A percentile compares a stretch with the other conserved stretches of the same genome.
These are phyloP conservation scores for Scorias spongiosa DNA, from an alignment of 2,329 filamentous ascomycete species.

Conservation along the genomic window DNA sequence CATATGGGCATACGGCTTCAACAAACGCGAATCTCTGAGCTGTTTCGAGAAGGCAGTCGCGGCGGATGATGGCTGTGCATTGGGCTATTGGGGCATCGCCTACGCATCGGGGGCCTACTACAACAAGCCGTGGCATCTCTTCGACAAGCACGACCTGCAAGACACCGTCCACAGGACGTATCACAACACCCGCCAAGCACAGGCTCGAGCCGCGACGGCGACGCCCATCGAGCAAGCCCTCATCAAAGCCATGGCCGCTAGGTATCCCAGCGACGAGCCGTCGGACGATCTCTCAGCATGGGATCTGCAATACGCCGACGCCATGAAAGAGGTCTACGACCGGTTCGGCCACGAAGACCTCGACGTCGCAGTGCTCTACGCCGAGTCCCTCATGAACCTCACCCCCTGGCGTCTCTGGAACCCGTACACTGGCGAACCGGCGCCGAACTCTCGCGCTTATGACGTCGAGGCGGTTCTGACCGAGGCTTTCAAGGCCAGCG, in stretches of 20 bases:
- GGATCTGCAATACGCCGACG: constrained; percentile 44
- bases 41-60: constrained; percentile 45
- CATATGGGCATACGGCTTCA: constrained; percentile 59
- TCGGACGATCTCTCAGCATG: constrained; percentile 36
- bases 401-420: constrained; percentile 50
- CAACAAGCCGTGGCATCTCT: constrained; percentile 60
- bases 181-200: constrained; percentile 29
- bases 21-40: constrained; percentile 51
- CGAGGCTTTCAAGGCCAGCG: constrained; percentile 35
- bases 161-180: constrained; percentile 33
- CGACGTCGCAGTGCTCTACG: constrained; percentile 45
- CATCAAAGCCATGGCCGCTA: constrained; percentile 42
- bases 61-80: constrained; percentile 38
- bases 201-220: constrained; percentile 17
- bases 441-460: constrained; percentile 36
- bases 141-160: constrained; percentile 44
- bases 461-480: constrained; percentile 45
- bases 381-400: constrained; percentile 47
- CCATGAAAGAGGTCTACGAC: constrained; percentile 40
- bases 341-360: constrained; percentile 36
- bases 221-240: constrained; percentile 44
- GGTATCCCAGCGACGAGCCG: constrained; percentile 37
- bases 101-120: constrained; percentile 59
- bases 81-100: constrained; percentile 54
- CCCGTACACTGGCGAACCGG: constrained; percentile 39